Percentiles rank a stretch among this genome's conserved stretches.
Conservation (phyloP, 805 yeast genomes). For the Metschnikowia baotianmanensis region DNA sequence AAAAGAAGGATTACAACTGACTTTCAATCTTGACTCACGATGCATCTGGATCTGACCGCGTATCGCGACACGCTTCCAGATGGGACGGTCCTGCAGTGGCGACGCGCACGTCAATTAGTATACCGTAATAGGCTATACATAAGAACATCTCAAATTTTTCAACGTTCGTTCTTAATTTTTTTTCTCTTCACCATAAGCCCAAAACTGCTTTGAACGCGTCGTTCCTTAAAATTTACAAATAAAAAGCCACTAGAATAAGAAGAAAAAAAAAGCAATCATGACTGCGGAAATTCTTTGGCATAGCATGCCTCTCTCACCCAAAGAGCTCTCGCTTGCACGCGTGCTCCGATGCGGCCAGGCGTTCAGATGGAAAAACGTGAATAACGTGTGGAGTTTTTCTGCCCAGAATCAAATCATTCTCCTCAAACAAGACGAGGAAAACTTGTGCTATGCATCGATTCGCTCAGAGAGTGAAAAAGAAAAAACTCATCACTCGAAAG, state of each 20-base stretch:
- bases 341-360: conserved; percentile 86
- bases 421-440: conserved; percentile 54
- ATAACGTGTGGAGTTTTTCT: conserved; percentile 66
- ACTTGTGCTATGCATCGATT: conserved; percentile 49
- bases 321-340: conserved; percentile 57
- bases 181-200: background rate
- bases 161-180: background rate
- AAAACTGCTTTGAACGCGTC: background rate
- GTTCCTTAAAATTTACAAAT: background rate
- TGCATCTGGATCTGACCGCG: background rate
- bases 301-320: conserved; percentile 14
- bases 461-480: conserved; percentile 19
- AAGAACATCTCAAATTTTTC: background rate
- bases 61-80: conserved; percentile 3
- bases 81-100: background rate
- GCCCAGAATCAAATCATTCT: conserved; percentile 58
- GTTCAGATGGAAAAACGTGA: conserved; percentile 70
- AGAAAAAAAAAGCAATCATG: conserved; percentile 8
- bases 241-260: background rate
- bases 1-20: too few species aligned
- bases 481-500: conserved; percentile 19
- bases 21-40: background rate
- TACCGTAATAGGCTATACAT: conserved; percentile 8
- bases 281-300: conserved; percentile 18
- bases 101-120: conserved; percentile 6